A percentile compares a stretch with the other conserved stretches of the same genome.
Conservation (phyloP, 108 stramenopile species). For the Skeletonema costatum region DNA sequence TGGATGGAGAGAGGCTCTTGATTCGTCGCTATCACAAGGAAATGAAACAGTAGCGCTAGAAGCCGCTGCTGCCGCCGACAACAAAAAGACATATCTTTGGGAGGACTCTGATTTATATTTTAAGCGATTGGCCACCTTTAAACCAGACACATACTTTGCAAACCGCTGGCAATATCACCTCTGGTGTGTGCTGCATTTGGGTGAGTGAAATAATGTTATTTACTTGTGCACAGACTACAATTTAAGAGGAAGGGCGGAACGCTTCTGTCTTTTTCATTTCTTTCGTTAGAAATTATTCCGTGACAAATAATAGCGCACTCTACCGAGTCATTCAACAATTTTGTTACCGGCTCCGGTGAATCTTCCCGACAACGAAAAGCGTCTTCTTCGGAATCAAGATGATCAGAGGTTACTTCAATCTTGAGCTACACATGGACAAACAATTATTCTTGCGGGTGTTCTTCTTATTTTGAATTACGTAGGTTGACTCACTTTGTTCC, state of each 20-base stretch:
- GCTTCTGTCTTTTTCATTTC: neutral
- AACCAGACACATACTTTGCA: conserved; percentile 59
- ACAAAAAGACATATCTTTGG: neutral
- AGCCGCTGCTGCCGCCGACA: neutral
- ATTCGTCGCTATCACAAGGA: neutral
- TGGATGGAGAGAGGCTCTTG: conserved; percentile 8
- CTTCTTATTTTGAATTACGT: neutral
- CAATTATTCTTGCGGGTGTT: conserved; percentile 22
- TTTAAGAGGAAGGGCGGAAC: neutral
- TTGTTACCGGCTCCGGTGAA: neutral
- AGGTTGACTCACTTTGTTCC: neutral
- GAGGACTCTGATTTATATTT: conserved; percentile 35
- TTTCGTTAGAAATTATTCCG: neutral
- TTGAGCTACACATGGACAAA: conserved; percentile 70
- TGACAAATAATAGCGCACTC: neutral
- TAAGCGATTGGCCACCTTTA: conserved; percentile 51
- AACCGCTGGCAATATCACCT: conserved; percentile 64
- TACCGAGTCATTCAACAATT: neutral
- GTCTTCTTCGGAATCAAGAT: conserved; percentile 32
- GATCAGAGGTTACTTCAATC: conserved; percentile 43
- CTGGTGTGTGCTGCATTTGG: conserved; percentile 69
- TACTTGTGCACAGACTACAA: neutral
- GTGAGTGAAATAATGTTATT: conserved; percentile 39
- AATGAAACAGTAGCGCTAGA: conserved; percentile 2
- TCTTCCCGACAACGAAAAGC: neutral